Conservation (phyloP, 1,284 basidiomycete genomes). For the Leccinum solheimii region DNA sequence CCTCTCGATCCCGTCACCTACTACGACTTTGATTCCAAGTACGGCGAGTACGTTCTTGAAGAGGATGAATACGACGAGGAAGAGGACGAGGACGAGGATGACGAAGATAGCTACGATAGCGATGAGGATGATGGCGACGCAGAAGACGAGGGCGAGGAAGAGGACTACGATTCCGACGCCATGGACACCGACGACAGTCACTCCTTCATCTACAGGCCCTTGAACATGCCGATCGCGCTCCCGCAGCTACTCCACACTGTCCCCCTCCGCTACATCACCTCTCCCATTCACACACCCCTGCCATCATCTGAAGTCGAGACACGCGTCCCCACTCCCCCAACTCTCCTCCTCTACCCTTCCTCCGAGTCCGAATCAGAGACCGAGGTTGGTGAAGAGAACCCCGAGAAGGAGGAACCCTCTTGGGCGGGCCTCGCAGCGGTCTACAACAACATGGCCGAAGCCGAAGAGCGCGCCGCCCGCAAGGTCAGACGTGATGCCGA, state of each 20-base stretch:
- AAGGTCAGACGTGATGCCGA: conserved; percentile 15
- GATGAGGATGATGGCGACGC: not conserved
- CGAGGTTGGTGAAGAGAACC: not conserved
- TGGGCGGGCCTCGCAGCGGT: conserved; percentile 5
- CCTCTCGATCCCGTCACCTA: not conserved
- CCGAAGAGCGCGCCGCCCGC: conserved; percentile 9
- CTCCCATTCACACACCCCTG: not conserved
- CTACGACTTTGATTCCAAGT: not conserved
- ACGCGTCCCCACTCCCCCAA: not conserved
- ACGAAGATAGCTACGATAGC: not conserved
- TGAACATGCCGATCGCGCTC: conserved; percentile 8
- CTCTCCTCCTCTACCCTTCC: not conserved
- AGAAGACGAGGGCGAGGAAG: not conserved
- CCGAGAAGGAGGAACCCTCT: not conserved
- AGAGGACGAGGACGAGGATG: not conserved
- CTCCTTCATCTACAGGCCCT: not conserved
- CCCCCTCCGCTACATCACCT: not conserved
- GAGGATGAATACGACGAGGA: not conserved
- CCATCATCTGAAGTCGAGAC: not conserved
- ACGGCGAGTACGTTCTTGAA: not conserved
- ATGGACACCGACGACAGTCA: not conserved
- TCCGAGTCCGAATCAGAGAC: not conserved
- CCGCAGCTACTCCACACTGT: conserved; percentile 7
- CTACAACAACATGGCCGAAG: conserved; percentile 8
- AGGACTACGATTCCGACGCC: not conserved